These are phyloP conservation scores for Epichloe uncinata DNA, from an alignment of 2,329 filamentous ascomycete species.

Conservation along the genomic window DNA sequence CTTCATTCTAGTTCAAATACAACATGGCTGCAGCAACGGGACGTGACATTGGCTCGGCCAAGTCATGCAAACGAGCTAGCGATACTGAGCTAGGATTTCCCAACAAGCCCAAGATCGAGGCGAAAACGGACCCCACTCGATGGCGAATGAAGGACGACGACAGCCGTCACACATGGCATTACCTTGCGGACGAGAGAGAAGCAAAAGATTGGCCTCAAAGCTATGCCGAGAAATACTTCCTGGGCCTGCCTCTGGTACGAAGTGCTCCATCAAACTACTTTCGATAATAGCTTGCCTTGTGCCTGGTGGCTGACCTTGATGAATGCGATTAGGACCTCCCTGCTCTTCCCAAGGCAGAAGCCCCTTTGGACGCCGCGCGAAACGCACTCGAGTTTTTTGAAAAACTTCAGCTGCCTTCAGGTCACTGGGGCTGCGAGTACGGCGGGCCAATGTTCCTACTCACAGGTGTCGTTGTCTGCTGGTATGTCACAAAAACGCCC, in stretches of 20 bases:
- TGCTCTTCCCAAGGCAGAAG: conserved; percentile 54
- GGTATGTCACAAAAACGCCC: conserved; percentile 80
- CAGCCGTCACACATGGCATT: conserved; percentile 89
- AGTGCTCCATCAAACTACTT: not conserved
- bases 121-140: conserved; percentile 62
- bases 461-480: conserved; percentile 70
- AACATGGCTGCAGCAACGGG: conserved; percentile 19
- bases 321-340: conserved; percentile 50
- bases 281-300: not conserved
- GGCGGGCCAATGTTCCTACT: conserved; percentile 94
- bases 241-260: conserved; percentile 65
- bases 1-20: not conserved
- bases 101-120: conserved; percentile 34
- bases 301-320: not conserved
- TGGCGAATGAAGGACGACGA: conserved; percentile 78
- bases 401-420: conserved; percentile 72
- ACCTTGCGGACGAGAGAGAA: conserved; percentile 62
- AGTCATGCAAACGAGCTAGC: conserved; percentile 30
- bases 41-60: conserved; percentile 17
- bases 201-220: conserved; percentile 71
- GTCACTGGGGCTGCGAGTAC: conserved; percentile 96
- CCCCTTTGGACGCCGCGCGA: conserved; percentile 61
- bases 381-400: conserved; percentile 87
- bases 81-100: conserved; percentile 25
- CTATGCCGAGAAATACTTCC: conserved; percentile 75